A percentile compares a stretch with the other conserved stretches of the same genome.
phyloP scores from a whole-genome alignment of 495 filamentous ascomycete species.

The Hypoxylon crocopeplum region DNA sequence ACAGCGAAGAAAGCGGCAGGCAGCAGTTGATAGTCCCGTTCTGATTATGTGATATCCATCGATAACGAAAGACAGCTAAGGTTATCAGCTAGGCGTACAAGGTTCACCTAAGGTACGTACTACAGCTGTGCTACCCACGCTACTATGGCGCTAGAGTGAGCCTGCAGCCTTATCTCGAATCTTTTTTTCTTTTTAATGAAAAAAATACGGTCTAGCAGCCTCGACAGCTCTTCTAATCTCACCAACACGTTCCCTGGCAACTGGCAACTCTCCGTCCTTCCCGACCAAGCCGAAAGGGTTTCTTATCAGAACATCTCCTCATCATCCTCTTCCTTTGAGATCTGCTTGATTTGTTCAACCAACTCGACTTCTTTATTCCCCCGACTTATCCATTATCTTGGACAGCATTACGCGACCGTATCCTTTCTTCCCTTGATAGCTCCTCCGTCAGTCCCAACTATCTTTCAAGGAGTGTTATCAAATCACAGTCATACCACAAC shows the following conservation, averaged over 20 bases:
- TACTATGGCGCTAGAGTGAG: background rate
- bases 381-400: slow-evolving; percentile 1
- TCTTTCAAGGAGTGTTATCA: slow-evolving; percentile 14
- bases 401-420: slow-evolving; percentile 15
- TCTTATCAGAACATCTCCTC: slow-evolving; percentile 25
- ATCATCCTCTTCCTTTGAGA: slow-evolving; percentile 8
- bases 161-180: slow-evolving; percentile 29
- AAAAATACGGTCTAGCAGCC: slow-evolving; percentile 25
- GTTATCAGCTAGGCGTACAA: too few relatives aligned
- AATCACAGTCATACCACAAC: slow-evolving; percentile 9
- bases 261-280: slow-evolving; percentile 25
- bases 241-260: slow-evolving; percentile 16
- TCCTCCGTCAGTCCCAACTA: slow-evolving; percentile 4
- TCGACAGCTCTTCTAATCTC: slow-evolving; percentile 14
- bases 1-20: slow-evolving; percentile 1
- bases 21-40: too few relatives aligned
- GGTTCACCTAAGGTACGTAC: too few relatives aligned
- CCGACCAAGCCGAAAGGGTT: slow-evolving; percentile 29
- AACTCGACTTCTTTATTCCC: slow-evolving; percentile 18
- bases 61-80: too few relatives aligned
- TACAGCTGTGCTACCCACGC: background rate
- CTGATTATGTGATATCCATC: too few relatives aligned
- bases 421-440: slow-evolving; percentile 10
- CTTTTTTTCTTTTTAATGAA: slow-evolving; percentile 1
- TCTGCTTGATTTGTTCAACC: background rate